phyloP scores from a whole-genome alignment of 306 rosid species.

The Parietaria judaica region DNA sequence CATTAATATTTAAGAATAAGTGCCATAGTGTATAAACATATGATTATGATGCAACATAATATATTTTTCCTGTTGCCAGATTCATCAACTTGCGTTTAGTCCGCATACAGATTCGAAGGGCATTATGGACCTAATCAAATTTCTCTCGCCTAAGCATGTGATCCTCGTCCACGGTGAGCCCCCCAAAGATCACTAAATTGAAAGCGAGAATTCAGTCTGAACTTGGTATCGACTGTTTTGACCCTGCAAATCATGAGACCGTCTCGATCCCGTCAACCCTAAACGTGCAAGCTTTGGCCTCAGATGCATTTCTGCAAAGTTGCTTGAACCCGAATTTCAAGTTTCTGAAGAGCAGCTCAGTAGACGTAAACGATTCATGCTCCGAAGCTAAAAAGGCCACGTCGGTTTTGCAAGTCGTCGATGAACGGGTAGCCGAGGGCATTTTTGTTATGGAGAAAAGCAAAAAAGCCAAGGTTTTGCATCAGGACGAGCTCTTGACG shows the following conservation, averaged over 20 bases:
- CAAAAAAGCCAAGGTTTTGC: constrained; percentile 45
- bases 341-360: constrained; percentile 40
- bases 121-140: constrained; percentile 88
- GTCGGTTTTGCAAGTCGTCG: constrained; percentile 43
- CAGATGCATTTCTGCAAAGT: constrained; percentile 37
- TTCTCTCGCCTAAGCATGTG: constrained; percentile 83
- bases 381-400: constrained; percentile 12
- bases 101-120: constrained; percentile 95
- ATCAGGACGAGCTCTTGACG: constrained; percentile 57
- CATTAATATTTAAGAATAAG: too few relatives aligned
- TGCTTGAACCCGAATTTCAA: constrained; percentile 64
- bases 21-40: too few relatives aligned
- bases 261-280: constrained; percentile 47
- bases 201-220: constrained; percentile 74
- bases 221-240: constrained; percentile 64
- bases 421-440: constrained; percentile 70
- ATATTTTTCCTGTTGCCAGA: constrained; percentile 34
- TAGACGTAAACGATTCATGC: constrained; percentile 17
- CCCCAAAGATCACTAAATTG: constrained; percentile 67
- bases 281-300: constrained; percentile 45
- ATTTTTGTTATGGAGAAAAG: constrained; percentile 48
- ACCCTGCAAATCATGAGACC: constrained; percentile 74
- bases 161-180: constrained; percentile 90
- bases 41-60: too few relatives aligned
- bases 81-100: constrained; percentile 90